These are phyloP conservation scores for Paramecium tetraurelia DNA, from an alignment of 73 alveolate genomes.

Conservation along the genomic window DNA sequence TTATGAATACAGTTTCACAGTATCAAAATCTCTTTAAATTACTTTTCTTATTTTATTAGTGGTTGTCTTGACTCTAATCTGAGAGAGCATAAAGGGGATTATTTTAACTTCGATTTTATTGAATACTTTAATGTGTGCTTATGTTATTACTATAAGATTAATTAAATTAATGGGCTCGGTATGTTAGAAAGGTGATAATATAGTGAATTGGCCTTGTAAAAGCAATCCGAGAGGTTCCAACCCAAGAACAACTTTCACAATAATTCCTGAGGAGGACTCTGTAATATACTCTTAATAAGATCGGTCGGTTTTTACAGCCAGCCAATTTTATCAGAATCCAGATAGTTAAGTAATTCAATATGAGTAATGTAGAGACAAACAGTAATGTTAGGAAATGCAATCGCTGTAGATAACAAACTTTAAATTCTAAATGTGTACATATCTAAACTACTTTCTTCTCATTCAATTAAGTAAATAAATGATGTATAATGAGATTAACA, in stretches of 20 bases:
- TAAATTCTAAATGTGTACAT: background rate
- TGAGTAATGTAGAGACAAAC: background rate
- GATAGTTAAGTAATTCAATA: background rate
- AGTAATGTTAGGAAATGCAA: background rate
- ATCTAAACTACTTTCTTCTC: constrained; percentile 7
- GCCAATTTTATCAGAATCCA: background rate
- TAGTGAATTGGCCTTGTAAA: constrained; percentile 20
- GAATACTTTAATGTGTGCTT: background rate
- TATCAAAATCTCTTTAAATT: background rate
- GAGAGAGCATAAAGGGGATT: background rate
- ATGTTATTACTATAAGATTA: background rate
- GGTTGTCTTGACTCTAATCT: background rate
- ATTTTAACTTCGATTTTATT: background rate
- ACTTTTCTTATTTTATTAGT: background rate
- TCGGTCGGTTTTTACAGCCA: constrained; percentile 3
- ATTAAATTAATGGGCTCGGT: constrained; percentile 20
- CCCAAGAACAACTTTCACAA: background rate
- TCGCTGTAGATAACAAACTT: background rate
- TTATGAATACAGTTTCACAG: background rate
- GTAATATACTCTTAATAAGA: background rate
- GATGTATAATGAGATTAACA: background rate
- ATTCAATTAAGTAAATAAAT: background rate
- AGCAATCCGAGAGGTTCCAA: background rate
- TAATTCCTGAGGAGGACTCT: constrained; percentile 27
- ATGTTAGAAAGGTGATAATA: background rate